These are phyloP conservation scores for Penicillium hesseltinei DNA, from an alignment of 2,329 filamentous ascomycete species.

Conservation along the genomic window DNA sequence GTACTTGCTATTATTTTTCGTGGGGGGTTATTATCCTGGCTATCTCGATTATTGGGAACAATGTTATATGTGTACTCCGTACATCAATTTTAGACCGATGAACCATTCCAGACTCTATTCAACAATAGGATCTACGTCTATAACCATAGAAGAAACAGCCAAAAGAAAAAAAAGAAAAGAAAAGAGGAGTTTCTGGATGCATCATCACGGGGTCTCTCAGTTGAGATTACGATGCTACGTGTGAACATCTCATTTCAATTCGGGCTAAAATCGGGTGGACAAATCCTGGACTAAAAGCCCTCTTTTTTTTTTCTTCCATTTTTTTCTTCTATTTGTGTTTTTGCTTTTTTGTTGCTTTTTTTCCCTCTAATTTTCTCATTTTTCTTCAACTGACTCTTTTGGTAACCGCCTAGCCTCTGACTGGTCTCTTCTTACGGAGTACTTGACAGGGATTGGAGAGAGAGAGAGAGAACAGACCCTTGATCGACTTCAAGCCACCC, in stretches of 20 bases:
- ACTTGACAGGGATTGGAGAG: conserved; percentile 17
- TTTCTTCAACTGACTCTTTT: conserved; percentile 19
- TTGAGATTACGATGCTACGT: conserved; percentile 11
- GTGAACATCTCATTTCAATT: conserved; percentile 8
- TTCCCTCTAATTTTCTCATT: conserved; percentile 9
- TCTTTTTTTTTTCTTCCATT: background rate
- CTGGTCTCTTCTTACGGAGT: background rate
- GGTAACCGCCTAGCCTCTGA: conserved; percentile 12
- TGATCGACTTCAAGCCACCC: conserved; percentile 27
- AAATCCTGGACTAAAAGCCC: background rate
- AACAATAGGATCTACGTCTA: background rate
- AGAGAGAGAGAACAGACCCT: conserved; percentile 26
- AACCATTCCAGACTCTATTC: background rate
- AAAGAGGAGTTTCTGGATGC: background rate
- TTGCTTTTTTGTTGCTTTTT: background rate
- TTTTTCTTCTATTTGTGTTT: background rate
- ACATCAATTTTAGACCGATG: background rate
- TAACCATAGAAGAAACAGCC: background rate
- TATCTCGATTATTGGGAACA: background rate
- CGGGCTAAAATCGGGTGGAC: conserved; percentile 5
- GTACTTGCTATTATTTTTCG: background rate
- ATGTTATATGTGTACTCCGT: background rate
- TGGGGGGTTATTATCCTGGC: background rate
- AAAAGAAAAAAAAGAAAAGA: background rate
- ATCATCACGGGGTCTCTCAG: conserved; percentile 6